Conservation (phyloP, 257 asterid species). For the Ilex aquifolium region DNA sequence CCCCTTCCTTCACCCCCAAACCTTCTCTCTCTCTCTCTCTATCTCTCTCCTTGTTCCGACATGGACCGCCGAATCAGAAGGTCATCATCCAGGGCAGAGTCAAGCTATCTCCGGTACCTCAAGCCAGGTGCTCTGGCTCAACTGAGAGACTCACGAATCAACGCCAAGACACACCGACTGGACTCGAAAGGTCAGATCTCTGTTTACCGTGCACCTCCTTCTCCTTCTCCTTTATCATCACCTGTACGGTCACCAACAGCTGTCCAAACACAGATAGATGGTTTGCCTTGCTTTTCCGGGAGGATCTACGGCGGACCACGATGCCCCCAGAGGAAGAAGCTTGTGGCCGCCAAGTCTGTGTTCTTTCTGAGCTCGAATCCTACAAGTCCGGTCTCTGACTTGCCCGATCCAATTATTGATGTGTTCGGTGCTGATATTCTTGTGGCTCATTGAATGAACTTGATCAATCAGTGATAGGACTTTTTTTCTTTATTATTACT, state of each 20-base stretch:
- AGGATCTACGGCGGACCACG: conserved; percentile 21
- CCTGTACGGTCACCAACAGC: conserved; percentile 11
- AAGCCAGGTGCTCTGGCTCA: conserved; percentile 30
- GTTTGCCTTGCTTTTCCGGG: conserved; percentile 10
- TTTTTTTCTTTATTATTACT: too few species aligned
- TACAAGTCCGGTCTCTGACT: conserved; percentile 4
- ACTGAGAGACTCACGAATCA: conserved; percentile 27
- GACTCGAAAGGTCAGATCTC: conserved; percentile 11
- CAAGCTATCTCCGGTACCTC: conserved; percentile 21
- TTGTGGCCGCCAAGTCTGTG: conserved; percentile 15
- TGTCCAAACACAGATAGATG: neutral
- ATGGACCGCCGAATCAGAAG: conserved; percentile 21
- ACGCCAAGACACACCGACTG: conserved; percentile 15
- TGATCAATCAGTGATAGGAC: neutral
- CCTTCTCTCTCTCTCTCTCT: neutral
- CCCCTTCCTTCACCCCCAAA: neutral
- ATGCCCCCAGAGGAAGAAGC: conserved; percentile 27
- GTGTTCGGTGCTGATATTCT: conserved; percentile 15
- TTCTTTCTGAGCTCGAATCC: neutral
- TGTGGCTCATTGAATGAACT: conserved; percentile 20
- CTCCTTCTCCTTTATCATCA: neutral
- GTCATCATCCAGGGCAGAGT: neutral
- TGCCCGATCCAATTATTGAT: conserved; percentile 10
- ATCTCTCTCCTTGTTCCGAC: neutral
- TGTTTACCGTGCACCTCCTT: conserved; percentile 4